Conservation (phyloP, 2,329 filamentous ascomycete genomes). For the Stachybotrys chartarum region DNA sequence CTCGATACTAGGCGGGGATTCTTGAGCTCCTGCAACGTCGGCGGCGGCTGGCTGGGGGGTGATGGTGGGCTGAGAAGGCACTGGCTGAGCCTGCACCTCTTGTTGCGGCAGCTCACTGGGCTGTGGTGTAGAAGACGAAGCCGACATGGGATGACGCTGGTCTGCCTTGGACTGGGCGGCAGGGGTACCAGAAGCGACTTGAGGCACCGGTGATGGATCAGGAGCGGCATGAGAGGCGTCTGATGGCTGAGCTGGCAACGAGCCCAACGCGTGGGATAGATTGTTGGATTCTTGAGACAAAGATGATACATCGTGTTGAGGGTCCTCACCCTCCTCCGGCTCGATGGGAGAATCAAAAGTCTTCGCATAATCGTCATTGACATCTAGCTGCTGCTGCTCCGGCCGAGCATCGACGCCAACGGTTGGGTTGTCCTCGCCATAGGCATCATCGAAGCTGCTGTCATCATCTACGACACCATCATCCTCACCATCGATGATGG, state of each 20-base stretch:
- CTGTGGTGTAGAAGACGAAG: constrained; percentile 12
- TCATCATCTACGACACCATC: constrained; percentile 35
- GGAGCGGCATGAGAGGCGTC: constrained; percentile 21
- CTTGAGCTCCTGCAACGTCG: constrained; percentile 18
- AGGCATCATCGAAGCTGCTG: constrained; percentile 41
- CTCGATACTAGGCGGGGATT: constrained; percentile 28
- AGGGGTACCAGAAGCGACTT: constrained; percentile 19
- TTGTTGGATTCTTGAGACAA: constrained; percentile 34
- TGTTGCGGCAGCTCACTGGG: constrained; percentile 11
- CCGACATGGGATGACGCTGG: constrained; percentile 11
- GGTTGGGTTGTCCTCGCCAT: constrained; percentile 31
- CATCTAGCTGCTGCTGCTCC: constrained; percentile 21
- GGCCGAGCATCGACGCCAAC: constrained; percentile 15
- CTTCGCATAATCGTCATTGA: constrained; percentile 44
- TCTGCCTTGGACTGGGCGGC: constrained; percentile 19
- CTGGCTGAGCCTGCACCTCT: constrained; percentile 7
- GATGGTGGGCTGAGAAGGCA: constrained; percentile 16
- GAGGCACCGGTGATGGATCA: constrained; percentile 21
- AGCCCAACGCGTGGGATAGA: constrained; percentile 31
- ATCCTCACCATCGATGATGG: constrained; percentile 26
- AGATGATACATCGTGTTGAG: constrained; percentile 35
- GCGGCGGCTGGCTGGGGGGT: constrained; percentile 19
- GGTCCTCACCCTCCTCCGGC: constrained; percentile 25
- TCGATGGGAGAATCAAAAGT: constrained; percentile 41
- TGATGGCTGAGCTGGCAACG: constrained; percentile 21